Base-by-base conservation (phyloP, 140 eudicot species). In the Stevia rebaudiana region DNA sequence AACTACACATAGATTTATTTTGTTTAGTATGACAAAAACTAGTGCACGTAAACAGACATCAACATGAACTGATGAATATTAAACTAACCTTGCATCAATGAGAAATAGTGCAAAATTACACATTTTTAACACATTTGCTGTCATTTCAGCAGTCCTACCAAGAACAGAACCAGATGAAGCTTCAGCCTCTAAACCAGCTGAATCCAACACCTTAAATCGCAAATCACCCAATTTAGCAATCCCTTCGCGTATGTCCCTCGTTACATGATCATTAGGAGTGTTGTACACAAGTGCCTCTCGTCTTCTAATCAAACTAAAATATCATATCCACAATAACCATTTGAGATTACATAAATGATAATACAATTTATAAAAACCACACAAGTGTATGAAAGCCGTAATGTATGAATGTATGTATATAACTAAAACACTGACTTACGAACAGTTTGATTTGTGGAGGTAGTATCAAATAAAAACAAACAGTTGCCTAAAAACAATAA, bases 201-300 rank as follows among this genome's bases (percentile, higher is more conserved):
- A 94, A 76, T 94, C 97, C 78, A 94, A 82, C 30, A 88, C 95
- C 64, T 82, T 81, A 69, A 94, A 94, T 70, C 95, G 82, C 69
- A 92, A 76, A 69, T 88, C 86, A 63, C 96, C 90, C 75, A 92
- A 79, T 73, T 92, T 92, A 17, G 90, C 98, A 79, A 88, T 77
- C 37, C 95, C 98, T 58, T 92, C 95, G 48, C 95, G 79, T 63
- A 88, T 85, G 66, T 88, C 96, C 52, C 98, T 81, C 50, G 98
- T 92, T 41, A 88, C 96, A 63, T 92, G 98, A 66, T 88, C 96
- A 78, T 72, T 86, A 17, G 96, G 95, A 33, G 96, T 92, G 70
- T 92, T 88, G 73, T 88, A 92, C 72, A 92, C 98, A 78, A 92
- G 94, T 7, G 96, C 98, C 83, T 92, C 98, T 79, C 96, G 83